These are phyloP conservation scores for Russula ochroleuca DNA, from an alignment of 768 basidiomycete genomes.

Conservation along the genomic window DNA sequence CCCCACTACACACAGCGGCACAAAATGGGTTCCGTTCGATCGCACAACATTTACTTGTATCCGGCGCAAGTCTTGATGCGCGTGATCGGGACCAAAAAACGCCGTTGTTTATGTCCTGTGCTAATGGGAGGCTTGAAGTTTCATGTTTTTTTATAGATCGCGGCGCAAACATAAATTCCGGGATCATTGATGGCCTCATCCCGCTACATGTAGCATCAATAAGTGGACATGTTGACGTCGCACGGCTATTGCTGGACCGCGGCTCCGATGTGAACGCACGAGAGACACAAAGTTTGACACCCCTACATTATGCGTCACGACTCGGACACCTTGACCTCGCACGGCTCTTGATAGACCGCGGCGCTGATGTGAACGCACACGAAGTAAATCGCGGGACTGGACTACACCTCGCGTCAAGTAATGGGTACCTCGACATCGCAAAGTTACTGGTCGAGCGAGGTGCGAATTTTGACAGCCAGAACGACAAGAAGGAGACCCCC, in stretches of 20 bases:
- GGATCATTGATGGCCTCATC: rapidly evolving
- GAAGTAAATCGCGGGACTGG: neutral
- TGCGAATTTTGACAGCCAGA: neutral
- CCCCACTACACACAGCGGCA: neutral
- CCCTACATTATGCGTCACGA: neutral
- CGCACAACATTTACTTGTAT: neutral
- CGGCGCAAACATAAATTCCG: neutral
- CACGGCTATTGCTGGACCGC: neutral
- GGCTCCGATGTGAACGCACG: neutral
- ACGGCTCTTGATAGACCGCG: neutral
- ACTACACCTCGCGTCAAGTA: neutral
- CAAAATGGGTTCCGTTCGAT: neutral
- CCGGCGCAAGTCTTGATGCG: neutral
- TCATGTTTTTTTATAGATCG: neutral
- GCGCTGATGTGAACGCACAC: neutral
- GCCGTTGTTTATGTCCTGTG: neutral
- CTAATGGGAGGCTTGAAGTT: neutral
- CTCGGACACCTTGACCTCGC: neutral
- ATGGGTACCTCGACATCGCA: neutral
- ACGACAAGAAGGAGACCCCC: neutral
- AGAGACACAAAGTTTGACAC: neutral
- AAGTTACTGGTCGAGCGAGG: neutral
- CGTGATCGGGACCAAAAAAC: neutral
- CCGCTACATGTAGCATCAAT: neutral
- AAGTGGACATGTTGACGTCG: neutral